Percentiles rank a stretch among this genome's conserved stretches.
phyloP scores from a whole-genome alignment of 1,284 basidiomycete genomes.

The Tilletia setariae region DNA sequence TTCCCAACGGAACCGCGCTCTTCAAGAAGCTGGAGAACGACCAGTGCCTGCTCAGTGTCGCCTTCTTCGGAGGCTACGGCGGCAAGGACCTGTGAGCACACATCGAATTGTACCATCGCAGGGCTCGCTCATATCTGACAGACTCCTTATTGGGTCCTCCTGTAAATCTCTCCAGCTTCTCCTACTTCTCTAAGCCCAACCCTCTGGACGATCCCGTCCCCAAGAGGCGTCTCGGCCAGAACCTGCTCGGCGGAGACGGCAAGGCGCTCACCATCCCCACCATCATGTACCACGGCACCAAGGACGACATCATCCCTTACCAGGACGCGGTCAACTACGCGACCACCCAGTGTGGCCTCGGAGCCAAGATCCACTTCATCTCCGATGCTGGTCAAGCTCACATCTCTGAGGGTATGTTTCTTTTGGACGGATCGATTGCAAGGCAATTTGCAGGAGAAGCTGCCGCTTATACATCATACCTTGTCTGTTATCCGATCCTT shows the following conservation, averaged over 20 bases:
- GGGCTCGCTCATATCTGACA: no score
- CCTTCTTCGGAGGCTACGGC: constrained; percentile 18
- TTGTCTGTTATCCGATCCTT: no score
- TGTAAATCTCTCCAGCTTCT: neutral
- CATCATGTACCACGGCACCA: constrained; percentile 39
- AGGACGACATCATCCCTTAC: constrained; percentile 48
- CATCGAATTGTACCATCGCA: no score
- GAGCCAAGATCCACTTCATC: constrained; percentile 40
- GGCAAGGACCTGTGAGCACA: constrained; percentile 25
- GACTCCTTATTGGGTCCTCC: no score
- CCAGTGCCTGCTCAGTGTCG: constrained; percentile 29
- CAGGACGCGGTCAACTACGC: constrained; percentile 33
- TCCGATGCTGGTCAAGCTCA: constrained; percentile 24
- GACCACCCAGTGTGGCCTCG: constrained; percentile 39
- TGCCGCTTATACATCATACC: no score
- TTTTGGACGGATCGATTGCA: no score
- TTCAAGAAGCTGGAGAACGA: constrained; percentile 23
- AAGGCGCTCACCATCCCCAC: constrained; percentile 34
- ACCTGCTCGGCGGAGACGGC: constrained; percentile 10
- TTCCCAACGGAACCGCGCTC: constrained; percentile 20
- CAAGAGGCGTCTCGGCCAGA: constrained; percentile 19
- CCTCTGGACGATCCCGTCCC: constrained; percentile 29
- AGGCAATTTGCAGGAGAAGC: no score
- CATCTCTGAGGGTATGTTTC: no score
- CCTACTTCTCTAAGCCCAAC: constrained; percentile 33